Conservation (phyloP, 2,329 filamentous ascomycete species). For the Huntiella moniliformis region DNA sequence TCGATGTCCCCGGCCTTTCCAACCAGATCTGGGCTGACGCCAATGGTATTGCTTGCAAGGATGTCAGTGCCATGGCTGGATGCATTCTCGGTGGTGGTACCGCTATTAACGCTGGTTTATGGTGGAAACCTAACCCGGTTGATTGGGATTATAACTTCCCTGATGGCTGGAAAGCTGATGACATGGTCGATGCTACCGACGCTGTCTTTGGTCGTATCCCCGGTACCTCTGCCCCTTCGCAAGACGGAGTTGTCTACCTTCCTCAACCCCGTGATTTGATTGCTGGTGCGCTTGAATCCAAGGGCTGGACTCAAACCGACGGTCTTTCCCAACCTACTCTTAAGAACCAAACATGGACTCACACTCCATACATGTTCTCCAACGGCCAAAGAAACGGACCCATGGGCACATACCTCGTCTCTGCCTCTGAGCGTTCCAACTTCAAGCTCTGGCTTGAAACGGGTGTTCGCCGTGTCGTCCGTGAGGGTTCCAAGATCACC, state of each 20-base stretch:
- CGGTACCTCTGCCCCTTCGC: slow-evolving; percentile 46
- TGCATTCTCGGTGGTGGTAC: slow-evolving; percentile 51
- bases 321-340: slow-evolving; percentile 37
- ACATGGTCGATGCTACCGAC: slow-evolving; percentile 39
- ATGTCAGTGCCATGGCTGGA: slow-evolving; percentile 55
- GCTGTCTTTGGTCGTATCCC: slow-evolving; percentile 52
- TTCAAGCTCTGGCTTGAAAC: slow-evolving; percentile 51
- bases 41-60: slow-evolving; percentile 44
- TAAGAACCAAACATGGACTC: slow-evolving; percentile 47
- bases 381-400: slow-evolving; percentile 50
- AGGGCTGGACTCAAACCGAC: slow-evolving; percentile 41
- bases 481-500: slow-evolving; percentile 40
- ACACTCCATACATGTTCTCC: slow-evolving; percentile 48
- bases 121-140: slow-evolving; percentile 42
- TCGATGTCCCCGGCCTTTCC: slow-evolving; percentile 52
- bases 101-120: slow-evolving; percentile 48
- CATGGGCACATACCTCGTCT: slow-evolving; percentile 50
- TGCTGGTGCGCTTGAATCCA: slow-evolving; percentile 34
- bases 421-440: slow-evolving; percentile 38
- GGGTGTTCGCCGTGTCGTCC: slow-evolving; percentile 46
- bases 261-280: slow-evolving; percentile 47
- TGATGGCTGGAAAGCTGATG: slow-evolving; percentile 45
- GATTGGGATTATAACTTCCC: slow-evolving; percentile 63
- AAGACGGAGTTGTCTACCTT: slow-evolving; percentile 48
- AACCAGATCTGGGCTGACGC: slow-evolving; percentile 51